Conservation (phyloP, 495 filamentous ascomycete species). For the Parathielavia hyrcaniae region DNA sequence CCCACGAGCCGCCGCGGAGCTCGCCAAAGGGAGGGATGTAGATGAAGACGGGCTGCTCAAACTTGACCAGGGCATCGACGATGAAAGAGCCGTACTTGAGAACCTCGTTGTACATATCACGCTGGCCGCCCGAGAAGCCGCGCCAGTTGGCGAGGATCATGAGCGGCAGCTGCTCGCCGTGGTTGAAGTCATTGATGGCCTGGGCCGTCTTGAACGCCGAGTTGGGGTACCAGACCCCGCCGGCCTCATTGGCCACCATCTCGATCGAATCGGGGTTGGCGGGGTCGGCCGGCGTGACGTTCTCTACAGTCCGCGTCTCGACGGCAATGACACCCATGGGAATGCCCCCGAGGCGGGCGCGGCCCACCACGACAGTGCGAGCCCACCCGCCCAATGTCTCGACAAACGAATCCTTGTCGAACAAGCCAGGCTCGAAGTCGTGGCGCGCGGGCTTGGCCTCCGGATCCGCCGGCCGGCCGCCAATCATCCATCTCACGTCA, state of each 20-base stretch:
- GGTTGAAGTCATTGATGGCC: slow-evolving; percentile 97
- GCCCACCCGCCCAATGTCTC: slow-evolving; percentile 97
- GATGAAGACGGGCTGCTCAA: slow-evolving; percentile 95
- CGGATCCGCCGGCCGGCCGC: slow-evolving; percentile 84
- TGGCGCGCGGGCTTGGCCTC: too few relatives aligned
- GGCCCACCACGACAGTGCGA: slow-evolving; percentile 90
- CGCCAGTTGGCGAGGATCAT: slow-evolving; percentile 99
- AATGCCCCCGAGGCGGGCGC: slow-evolving; percentile 93
- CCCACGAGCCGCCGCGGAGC: slow-evolving; percentile 98
- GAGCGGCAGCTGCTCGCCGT: slow-evolving; percentile 93
- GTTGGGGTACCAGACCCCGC: slow-evolving; percentile 99
- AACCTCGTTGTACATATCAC: slow-evolving; percentile 99
- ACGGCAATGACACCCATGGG: slow-evolving; percentile 98
- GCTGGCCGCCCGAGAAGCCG: slow-evolving; percentile 98
- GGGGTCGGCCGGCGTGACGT: slow-evolving; percentile 94
- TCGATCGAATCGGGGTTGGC: slow-evolving; percentile 98
- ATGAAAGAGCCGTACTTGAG: slow-evolving; percentile 99
- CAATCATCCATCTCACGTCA: slow-evolving; percentile 89
- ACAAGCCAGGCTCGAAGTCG: slow-evolving; percentile 85
- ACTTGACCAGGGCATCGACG: slow-evolving; percentile 95
- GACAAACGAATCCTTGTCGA: slow-evolving; percentile 94
- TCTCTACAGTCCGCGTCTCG: slow-evolving; percentile 92
- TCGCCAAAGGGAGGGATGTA: slow-evolving; percentile 97
- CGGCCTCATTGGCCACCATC: slow-evolving; percentile 85
- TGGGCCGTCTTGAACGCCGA: slow-evolving; percentile 99